A percentile compares a stretch with the other conserved stretches of the same genome.
Conservation (phyloP, 1,139 yeast species). For the Sugiyamaella novakii region DNA sequence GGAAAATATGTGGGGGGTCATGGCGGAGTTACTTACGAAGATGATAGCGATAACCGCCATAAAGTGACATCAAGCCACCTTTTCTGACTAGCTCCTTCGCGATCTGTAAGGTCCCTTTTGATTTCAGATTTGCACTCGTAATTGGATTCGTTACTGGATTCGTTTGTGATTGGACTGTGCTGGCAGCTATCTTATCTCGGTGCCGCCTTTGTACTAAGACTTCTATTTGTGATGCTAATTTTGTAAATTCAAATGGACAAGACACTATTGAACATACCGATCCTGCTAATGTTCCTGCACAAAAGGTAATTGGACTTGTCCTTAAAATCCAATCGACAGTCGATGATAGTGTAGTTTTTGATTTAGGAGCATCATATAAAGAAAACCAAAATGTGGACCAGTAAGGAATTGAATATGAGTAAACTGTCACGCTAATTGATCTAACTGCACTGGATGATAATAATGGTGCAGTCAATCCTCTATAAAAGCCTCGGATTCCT, state of each 20-base stretch:
- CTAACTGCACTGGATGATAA: constrained; percentile 35
- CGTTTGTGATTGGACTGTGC: constrained; percentile 2
- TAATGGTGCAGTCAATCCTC: constrained; percentile 48
- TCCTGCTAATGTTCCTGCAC: constrained; percentile 71
- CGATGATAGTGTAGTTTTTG: constrained; percentile 13
- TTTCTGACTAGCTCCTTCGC: constrained; percentile 54
- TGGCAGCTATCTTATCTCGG: constrained; percentile 10
- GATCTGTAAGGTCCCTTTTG: constrained; percentile 51
- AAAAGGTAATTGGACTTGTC: constrained; percentile 66
- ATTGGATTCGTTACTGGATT: not conserved
- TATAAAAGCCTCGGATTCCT: constrained; percentile 70
- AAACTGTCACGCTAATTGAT: constrained; percentile 59
- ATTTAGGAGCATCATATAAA: constrained; percentile 29
- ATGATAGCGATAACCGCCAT: constrained; percentile 73
- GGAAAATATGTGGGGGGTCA: not conserved
- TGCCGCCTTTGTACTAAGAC: constrained; percentile 44
- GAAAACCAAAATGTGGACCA: constrained; percentile 33
- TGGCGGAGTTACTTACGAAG: constrained; percentile 39
- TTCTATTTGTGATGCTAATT: constrained; percentile 74
- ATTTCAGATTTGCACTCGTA: constrained; percentile 34
- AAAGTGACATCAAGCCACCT: constrained; percentile 65
- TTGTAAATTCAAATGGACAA: constrained; percentile 85
- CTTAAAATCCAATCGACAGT: constrained; percentile 42
- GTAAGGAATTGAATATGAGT: constrained; percentile 58
- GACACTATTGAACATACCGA: constrained; percentile 65